These are phyloP conservation scores for Cyberlindnera xishuangbannaensis DNA, from an alignment of 805 yeast species.

Conservation along the genomic window DNA sequence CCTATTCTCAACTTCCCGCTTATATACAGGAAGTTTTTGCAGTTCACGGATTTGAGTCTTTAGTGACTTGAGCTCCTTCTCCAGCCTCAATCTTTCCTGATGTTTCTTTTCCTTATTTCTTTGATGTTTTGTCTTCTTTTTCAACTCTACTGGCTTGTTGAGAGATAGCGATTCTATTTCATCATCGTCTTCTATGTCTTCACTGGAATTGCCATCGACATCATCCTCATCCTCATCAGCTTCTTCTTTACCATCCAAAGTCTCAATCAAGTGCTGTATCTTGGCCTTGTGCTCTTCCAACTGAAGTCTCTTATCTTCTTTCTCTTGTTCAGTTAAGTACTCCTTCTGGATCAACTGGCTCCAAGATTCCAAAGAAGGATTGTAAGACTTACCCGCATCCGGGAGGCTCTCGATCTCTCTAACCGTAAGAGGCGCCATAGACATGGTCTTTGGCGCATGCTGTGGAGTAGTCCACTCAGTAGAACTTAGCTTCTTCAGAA, in stretches of 20 bases:
- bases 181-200: slow-evolving; percentile 34
- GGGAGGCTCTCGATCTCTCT: slow-evolving; percentile 49
- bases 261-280: slow-evolving; percentile 60
- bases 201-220: slow-evolving; percentile 29
- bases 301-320: slow-evolving; percentile 57
- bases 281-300: slow-evolving; percentile 58
- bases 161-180: slow-evolving; percentile 49
- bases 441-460: slow-evolving; percentile 49
- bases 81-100: slow-evolving; percentile 51
- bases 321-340: slow-evolving; percentile 55
- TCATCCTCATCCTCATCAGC: slow-evolving; percentile 35
- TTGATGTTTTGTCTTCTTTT: slow-evolving; percentile 71
- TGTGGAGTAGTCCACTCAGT: slow-evolving; percentile 48
- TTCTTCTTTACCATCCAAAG: slow-evolving; percentile 54
- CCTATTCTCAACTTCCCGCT: slow-evolving; percentile 24
- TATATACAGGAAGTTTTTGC: slow-evolving; percentile 36
- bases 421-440: slow-evolving; percentile 46
- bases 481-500: slow-evolving; percentile 34
- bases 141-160: slow-evolving; percentile 61
- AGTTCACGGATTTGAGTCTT: slow-evolving; percentile 58
- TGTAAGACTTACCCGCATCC: slow-evolving; percentile 87
- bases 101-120: slow-evolving; percentile 67
- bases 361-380: slow-evolving; percentile 87
- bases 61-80: slow-evolving; percentile 49
- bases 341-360: slow-evolving; percentile 61